A percentile compares a stretch with the other conserved stretches of the same genome.
phyloP scores from a whole-genome alignment of 768 basidiomycete genomes.

The Lactifluus rugatus region DNA sequence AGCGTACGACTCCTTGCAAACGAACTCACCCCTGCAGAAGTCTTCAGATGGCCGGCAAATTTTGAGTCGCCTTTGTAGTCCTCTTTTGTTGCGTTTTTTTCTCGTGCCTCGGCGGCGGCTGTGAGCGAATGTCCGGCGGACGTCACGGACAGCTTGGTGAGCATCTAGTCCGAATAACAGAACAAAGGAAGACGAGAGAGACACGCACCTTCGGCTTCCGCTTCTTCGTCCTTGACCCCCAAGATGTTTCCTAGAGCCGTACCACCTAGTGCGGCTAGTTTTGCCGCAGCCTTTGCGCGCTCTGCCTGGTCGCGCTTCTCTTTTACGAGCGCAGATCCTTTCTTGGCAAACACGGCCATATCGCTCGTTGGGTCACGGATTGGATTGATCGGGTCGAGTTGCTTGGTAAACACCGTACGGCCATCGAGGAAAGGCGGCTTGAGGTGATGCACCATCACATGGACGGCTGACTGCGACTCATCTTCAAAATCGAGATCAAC shows the following conservation, averaged over 20 bases:
- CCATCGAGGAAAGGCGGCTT: constrained; percentile 98
- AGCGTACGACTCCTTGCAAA: constrained; percentile 78
- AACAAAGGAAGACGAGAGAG: constrained; percentile 17
- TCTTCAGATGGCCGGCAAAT: constrained; percentile 90
- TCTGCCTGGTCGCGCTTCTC: constrained; percentile 97
- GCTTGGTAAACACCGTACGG: constrained; percentile 89
- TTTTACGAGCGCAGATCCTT: constrained; percentile 88
- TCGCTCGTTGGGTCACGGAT: constrained; percentile 90
- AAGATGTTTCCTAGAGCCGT: constrained; percentile 95
- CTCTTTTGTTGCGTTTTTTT: constrained; percentile 44
- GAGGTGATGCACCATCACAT: constrained; percentile 94
- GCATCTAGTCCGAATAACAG: constrained; percentile 70
- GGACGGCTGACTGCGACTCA: constrained; percentile 91
- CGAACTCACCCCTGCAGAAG: constrained; percentile 62
- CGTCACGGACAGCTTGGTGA: constrained; percentile 50
- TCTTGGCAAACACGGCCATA: constrained; percentile 92
- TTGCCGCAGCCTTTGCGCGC: constrained; percentile 91
- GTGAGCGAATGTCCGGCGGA: constrained; percentile 26
- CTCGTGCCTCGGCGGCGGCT: constrained; percentile 42
- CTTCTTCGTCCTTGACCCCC: constrained; percentile 93
- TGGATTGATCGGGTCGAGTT: constrained; percentile 95
- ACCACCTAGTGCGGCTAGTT: constrained; percentile 84
- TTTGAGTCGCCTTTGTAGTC: constrained; percentile 92
- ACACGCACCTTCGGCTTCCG: constrained; percentile 78
- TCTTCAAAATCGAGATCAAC: constrained; percentile 95